Percentiles rank a stretch among this genome's conserved stretches.
These are phyloP conservation scores for Colletotrichum salicis DNA, from an alignment of 2,329 filamentous ascomycete genomes.

Conservation along the genomic window DNA sequence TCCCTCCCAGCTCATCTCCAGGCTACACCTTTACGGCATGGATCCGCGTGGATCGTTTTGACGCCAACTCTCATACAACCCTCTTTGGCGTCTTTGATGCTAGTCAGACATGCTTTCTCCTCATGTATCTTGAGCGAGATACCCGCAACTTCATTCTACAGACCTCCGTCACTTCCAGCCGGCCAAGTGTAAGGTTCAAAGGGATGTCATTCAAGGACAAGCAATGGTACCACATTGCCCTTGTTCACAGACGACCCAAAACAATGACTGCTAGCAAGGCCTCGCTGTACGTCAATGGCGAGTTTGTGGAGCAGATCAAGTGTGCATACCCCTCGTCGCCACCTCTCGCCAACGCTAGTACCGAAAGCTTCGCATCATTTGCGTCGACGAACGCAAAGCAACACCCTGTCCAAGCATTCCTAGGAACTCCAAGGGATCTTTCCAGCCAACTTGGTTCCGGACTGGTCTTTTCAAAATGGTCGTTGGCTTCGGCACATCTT, in stretches of 20 bases:
- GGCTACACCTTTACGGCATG: conserved; percentile 93
- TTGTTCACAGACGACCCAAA: conserved; percentile 85
- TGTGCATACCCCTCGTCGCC: conserved; percentile 87
- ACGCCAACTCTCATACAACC: conserved; percentile 87
- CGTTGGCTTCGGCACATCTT: conserved; percentile 87
- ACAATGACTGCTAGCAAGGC: conserved; percentile 82
- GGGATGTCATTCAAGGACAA: conserved; percentile 79
- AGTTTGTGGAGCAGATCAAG: conserved; percentile 92
- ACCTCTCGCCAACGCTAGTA: conserved; percentile 68
- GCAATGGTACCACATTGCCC: conserved; percentile 91
- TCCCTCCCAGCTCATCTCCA: conserved; percentile 81
- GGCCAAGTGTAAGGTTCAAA: conserved; percentile 94
- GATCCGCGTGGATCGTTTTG: conserved; percentile 89
- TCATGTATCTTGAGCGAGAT: conserved; percentile 93
- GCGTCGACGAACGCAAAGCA: conserved; percentile 66
- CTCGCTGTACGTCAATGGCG: conserved; percentile 89
- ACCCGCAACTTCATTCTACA: conserved; percentile 95
- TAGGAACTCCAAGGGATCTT: conserved; percentile 91
- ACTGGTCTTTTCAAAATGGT: conserved; percentile 83
- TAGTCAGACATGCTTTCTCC: conserved; percentile 90
- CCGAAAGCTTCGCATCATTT: conserved; percentile 77
- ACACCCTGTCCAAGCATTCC: conserved; percentile 86
- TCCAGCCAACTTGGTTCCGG: conserved; percentile 80
- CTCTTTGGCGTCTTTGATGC: conserved; percentile 95
- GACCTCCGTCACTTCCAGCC: conserved; percentile 86